Evolutionary conservation across 2,329 filamentous ascomycete species (phyloP).

Genomic region (Cercospora nicotianae): DNA sequence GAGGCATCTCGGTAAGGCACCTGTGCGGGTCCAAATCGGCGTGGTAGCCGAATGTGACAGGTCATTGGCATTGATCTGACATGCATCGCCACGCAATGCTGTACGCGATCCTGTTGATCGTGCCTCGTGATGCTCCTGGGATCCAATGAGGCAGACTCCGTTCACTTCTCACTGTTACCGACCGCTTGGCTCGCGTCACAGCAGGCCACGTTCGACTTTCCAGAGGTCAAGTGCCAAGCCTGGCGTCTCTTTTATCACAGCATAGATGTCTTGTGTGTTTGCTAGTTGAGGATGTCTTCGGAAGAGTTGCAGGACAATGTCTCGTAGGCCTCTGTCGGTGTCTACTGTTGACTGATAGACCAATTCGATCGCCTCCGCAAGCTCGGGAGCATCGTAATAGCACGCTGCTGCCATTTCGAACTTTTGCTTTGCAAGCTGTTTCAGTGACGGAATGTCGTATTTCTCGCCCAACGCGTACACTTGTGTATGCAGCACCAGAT

Average conservation of each 20-base stretch:
- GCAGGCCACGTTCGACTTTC: conserved; percentile 50
- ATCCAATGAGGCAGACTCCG: background rate
- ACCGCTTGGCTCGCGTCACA: conserved; percentile 14
- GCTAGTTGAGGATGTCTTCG: conserved; percentile 48
- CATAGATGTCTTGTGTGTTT: conserved; percentile 48
- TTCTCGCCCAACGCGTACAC: conserved; percentile 55
- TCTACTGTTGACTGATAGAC: conserved; percentile 53
- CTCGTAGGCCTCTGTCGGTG: conserved; percentile 50
- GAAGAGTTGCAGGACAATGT: conserved; percentile 51
- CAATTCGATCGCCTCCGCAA: conserved; percentile 51
- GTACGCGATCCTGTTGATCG: background rate
- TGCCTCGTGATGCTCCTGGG: background rate
- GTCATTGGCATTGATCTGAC: background rate
- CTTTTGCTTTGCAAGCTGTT: conserved; percentile 48
- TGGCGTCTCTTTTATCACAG: conserved; percentile 47
- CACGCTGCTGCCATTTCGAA: conserved; percentile 48
- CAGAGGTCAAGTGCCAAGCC: conserved; percentile 52
- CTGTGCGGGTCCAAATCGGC: background rate
- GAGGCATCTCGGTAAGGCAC: background rate
- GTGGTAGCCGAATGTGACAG: background rate
- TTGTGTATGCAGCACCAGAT: conserved; percentile 49
- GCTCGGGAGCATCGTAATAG: conserved; percentile 47
- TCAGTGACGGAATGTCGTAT: conserved; percentile 52
- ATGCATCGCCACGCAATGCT: background rate
- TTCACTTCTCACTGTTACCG: background rate